Conservation (phyloP, 2,329 filamentous ascomycete species). For the Colletotrichum sp. region DNA sequence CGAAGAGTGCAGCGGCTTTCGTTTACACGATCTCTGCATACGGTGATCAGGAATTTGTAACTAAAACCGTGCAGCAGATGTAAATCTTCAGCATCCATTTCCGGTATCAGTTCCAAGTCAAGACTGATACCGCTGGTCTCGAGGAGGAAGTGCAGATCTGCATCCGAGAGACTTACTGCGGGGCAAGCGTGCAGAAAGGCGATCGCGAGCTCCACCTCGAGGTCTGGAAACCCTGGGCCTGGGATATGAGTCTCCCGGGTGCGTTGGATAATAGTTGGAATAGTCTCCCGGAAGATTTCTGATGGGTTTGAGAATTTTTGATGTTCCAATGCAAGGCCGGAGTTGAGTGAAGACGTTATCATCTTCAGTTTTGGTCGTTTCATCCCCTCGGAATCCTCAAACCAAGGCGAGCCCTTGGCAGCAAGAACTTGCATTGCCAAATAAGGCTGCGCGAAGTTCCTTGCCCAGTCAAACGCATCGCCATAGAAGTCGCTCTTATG, state of each 20-base stretch:
- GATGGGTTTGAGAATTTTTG: background rate
- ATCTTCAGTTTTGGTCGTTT: background rate
- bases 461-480: background rate
- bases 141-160: background rate
- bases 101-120: background rate
- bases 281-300: background rate
- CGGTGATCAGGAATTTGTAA: background rate
- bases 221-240: background rate
- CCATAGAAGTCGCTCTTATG: background rate
- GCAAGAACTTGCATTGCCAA: background rate
- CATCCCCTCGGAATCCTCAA: background rate
- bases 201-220: background rate
- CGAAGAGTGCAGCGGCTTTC: background rate
- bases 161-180: background rate
- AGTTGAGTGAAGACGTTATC: background rate
- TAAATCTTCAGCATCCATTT: background rate
- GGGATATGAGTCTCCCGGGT: background rate
- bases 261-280: background rate
- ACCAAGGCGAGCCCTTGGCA: background rate
- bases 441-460: background rate
- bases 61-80: background rate
- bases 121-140: background rate
- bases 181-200: background rate
- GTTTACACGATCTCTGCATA: background rate
- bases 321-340: background rate